These are phyloP conservation scores for Plasmodium ovale DNA, from an alignment of 169 alveolate species.

Conservation along the genomic window DNA sequence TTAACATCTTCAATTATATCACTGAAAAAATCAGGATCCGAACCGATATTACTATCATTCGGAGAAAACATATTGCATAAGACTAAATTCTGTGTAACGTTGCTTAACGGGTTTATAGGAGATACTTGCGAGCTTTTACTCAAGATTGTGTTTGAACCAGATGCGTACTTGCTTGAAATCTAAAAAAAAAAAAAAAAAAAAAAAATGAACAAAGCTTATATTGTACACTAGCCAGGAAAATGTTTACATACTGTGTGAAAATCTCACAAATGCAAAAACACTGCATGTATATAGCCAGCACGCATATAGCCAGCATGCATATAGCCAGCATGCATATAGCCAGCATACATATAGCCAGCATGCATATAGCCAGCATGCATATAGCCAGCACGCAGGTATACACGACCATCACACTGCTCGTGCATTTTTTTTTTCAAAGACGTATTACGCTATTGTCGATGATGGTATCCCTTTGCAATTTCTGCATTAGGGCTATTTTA, in stretches of 20 bases:
- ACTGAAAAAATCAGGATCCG: conserved; percentile 85
- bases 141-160: conserved; percentile 16
- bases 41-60: conserved; percentile 81
- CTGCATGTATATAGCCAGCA: neutral
- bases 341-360: too few species aligned
- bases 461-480: conserved; percentile 79
- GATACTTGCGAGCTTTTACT: neutral
- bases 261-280: neutral
- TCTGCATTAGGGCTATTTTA: conserved; percentile 88
- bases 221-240: too few species aligned
- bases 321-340: too few species aligned
- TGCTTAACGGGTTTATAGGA: neutral
- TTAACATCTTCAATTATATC: conserved; percentile 92
- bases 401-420: too few species aligned
- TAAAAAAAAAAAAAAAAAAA: conserved; percentile 17
- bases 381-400: too few species aligned
- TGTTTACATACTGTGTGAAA: neutral
- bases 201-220: neutral
- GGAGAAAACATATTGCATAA: conserved; percentile 90
- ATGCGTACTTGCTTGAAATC: conserved; percentile 6
- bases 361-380: too few species aligned
- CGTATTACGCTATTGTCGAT: conserved; percentile 4
- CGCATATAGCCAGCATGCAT: too few species aligned
- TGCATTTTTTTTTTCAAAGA: neutral
- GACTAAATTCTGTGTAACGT: conserved; percentile 80